Evolutionary conservation across 2,329 filamentous ascomycete genomes (phyloP).

Genomic region (Fusarium goolgardi): DNA sequence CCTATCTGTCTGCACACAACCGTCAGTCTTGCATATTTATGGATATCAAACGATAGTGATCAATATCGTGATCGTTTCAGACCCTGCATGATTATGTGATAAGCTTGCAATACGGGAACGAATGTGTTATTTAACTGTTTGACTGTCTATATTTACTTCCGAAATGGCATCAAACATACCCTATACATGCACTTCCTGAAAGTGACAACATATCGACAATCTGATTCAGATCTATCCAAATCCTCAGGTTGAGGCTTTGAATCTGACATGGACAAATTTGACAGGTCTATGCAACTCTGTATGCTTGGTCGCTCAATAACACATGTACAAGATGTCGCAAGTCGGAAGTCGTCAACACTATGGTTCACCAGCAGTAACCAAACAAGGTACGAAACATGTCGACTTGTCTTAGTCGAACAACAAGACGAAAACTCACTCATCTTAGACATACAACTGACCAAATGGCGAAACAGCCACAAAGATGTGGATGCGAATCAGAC

Average conservation of each 20-base stretch:
- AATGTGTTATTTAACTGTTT: neutral
- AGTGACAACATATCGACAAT: neutral
- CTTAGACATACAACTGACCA: neutral
- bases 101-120: neutral
- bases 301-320: too few species aligned
- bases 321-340: too few species aligned
- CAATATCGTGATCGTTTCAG: neutral
- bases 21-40: neutral
- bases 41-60: neutral
- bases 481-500: neutral
- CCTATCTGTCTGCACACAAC: neutral
- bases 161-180: neutral
- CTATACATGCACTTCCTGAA: neutral
- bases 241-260: too few species aligned
- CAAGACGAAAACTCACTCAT: neutral
- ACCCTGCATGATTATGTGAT: neutral
- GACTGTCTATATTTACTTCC: neutral
- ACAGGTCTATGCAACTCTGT: fast-evolving
- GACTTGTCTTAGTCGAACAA: neutral
- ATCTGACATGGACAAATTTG: too few species aligned
- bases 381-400: neutral
- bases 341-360: neutral
- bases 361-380: neutral
- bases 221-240: neutral
- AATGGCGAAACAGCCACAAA: neutral